Conservation (phyloP, 2,329 filamentous ascomycete genomes). For the Endothia cerciana region DNA sequence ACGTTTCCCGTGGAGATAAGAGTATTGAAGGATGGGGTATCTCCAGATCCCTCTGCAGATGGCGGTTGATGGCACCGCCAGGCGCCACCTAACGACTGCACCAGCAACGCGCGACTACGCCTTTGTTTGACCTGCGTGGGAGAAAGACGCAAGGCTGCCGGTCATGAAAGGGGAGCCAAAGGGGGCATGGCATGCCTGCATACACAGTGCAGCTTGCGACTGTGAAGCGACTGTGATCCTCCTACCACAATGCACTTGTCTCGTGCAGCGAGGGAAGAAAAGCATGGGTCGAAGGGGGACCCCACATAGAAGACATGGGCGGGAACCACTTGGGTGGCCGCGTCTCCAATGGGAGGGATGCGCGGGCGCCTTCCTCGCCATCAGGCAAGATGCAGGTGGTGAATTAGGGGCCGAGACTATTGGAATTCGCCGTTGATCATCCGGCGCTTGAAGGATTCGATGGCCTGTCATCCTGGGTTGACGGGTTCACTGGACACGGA, state of each 20-base stretch:
- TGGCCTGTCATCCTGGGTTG: constrained; percentile 9
- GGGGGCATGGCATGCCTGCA: background rate
- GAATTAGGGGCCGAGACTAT: constrained; percentile 29
- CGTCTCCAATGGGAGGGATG: constrained; percentile 28
- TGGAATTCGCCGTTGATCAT: constrained; percentile 26
- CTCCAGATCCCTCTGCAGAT: constrained; percentile 14
- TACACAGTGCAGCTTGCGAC: constrained; percentile 21
- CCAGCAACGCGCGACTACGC: constrained; percentile 5
- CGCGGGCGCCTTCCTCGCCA: constrained; percentile 30
- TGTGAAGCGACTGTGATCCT: constrained; percentile 2
- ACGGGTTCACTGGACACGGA: background rate
- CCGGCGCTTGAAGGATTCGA: constrained; percentile 25
- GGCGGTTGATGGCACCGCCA: constrained; percentile 19
- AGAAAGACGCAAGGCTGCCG: constrained; percentile 4
- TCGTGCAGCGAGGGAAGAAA: constrained; percentile 21
- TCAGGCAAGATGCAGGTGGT: constrained; percentile 29
- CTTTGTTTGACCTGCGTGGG: constrained; percentile 10
- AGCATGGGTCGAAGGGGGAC: constrained; percentile 26
- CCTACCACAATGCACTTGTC: constrained; percentile 26
- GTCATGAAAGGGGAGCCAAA: background rate
- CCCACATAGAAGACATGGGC: constrained; percentile 28
- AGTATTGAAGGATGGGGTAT: background rate
- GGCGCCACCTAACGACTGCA: constrained; percentile 14
- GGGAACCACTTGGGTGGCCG: constrained; percentile 25
- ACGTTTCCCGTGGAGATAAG: constrained; percentile 14